Evolutionary conservation across 2,329 filamentous ascomycete species (phyloP).

Genomic region (Podosphaera fusca): DNA sequence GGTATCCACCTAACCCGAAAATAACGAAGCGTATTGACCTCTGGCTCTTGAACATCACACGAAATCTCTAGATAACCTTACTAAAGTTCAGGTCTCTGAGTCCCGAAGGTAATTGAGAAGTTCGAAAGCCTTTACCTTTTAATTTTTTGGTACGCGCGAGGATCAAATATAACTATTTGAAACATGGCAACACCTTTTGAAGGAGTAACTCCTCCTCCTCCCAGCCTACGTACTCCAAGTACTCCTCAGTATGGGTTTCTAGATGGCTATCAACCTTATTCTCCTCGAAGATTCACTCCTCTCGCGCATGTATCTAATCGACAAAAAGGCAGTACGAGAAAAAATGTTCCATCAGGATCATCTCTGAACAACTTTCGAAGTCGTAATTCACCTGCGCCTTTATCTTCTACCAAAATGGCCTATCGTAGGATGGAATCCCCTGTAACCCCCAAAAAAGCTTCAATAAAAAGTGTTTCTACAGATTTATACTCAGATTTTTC

Average conservation of each 20-base stretch:
- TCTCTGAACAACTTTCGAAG: constrained; percentile 17
- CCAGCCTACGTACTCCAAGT: constrained; percentile 38
- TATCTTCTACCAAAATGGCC: not conserved
- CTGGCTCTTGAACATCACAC: not conserved
- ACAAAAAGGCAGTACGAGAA: constrained; percentile 17
- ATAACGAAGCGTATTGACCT: not conserved
- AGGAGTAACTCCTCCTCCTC: constrained; percentile 30
- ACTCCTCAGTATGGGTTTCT: constrained; percentile 44
- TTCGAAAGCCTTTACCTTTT: not conserved
- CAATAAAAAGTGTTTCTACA: constrained; percentile 10
- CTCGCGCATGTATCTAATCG: constrained; percentile 34
- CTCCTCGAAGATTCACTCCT: constrained; percentile 36
- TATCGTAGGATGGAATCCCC: not conserved
- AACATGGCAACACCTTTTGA: constrained; percentile 17
- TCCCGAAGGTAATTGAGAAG: not conserved
- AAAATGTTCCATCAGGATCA: constrained; percentile 27
- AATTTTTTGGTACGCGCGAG: not conserved
- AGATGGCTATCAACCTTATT: constrained; percentile 51
- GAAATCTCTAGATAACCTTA: not conserved
- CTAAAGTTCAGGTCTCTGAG: not conserved
- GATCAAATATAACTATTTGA: not conserved
- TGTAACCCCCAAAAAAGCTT: constrained; percentile 11
- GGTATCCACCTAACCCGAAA: not conserved
- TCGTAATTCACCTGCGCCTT: not conserved
- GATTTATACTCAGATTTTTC: constrained; percentile 19